Percentiles rank a stretch among this genome's conserved stretches.
phyloP scores from a whole-genome alignment of 139 green algal genomes.

The Chlorella sp. region DNA sequence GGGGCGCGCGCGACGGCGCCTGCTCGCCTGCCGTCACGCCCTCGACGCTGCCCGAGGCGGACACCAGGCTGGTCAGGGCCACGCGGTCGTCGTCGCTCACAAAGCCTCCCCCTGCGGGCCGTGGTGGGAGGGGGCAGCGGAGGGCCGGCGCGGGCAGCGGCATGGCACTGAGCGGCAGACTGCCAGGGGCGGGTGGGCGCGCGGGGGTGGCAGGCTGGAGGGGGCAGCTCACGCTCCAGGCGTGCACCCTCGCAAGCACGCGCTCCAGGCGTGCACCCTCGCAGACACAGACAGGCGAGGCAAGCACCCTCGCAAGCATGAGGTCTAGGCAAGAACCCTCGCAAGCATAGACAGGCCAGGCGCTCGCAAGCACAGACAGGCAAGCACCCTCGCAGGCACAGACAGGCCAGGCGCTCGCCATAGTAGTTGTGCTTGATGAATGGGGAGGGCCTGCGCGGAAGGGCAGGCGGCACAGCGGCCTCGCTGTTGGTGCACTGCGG shows the following conservation, averaged over 20 bases:
- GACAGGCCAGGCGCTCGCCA: too few species aligned
- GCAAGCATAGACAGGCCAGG: too few species aligned
- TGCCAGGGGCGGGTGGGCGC: not conserved
- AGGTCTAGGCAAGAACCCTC: not conserved
- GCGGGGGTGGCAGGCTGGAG: not conserved
- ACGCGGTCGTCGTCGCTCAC: constrained; percentile 81
- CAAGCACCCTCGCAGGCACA: too few species aligned
- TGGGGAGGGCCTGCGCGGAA: too few species aligned
- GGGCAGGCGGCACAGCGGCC: not conserved
- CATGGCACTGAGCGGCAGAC: not conserved
- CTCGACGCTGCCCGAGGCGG: constrained; percentile 68
- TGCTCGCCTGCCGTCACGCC: constrained; percentile 27
- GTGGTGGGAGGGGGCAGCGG: not conserved
- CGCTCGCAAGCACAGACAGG: too few species aligned
- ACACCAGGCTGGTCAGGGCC: constrained; percentile 79
- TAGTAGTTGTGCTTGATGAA: too few species aligned
- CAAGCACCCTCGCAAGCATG: too few species aligned
- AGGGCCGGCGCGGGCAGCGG: not conserved
- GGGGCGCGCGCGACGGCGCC: too few species aligned
- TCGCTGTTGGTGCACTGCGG: not conserved
- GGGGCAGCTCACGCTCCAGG: not conserved
- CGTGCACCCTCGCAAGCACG: not conserved
- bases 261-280: not conserved
- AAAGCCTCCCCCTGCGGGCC: constrained; percentile 78
- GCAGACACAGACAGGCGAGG: too few species aligned